Base-by-base conservation (phyloP, 2,329 filamentous ascomycete species). In the Cercospora janseana region DNA sequence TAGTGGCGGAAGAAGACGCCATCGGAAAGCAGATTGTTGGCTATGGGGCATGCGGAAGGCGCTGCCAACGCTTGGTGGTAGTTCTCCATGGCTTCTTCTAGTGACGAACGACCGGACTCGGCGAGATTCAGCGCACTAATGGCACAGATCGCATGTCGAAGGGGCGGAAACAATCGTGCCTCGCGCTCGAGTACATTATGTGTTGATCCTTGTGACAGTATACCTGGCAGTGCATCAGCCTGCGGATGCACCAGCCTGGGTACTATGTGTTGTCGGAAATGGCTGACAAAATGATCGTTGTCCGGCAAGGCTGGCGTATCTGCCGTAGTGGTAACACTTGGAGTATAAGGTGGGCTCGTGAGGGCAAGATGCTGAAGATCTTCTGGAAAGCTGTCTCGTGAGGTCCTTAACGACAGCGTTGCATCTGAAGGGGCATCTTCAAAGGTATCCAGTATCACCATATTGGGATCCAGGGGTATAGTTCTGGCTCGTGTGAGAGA, bases 91-190 rank as follows among this genome's bases (percentile, higher is more conserved):
- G 75, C 74, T 56, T 77, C 72, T 49, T 79, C 68, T 45, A 72
- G 70, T 6, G 61, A 60, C 21, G 70, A 68, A 21, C 68, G 71
- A 24, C 73, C 71, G 55, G 69, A 72, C 45, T 74, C 71, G 16
- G 73, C 71, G 34, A 79, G 67, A 58, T 76, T 78, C 34, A 80
- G 70, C 13, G 76, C 76, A 18, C 76, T 77, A n/a, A 82, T 65
- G 4, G 79, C 78, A 69, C 79, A 79, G 55, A 82, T 79, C 6
- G 79, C 78, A 60, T 81, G 75, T 41, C 76, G 75, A 46, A 81
- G 71, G 24, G 78, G 77, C 59, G 71, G 72, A 58, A 79, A 81
- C 16, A 60, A 70, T 26, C 64, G 65, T 23, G 77, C 75, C 61
- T 79, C 66, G 10, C 55, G 29, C 46, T 65, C 62, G 37, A 66